phyloP scores from a whole-genome alignment of 2,329 filamentous ascomycete species.

The Ophiostoma sp. region DNA sequence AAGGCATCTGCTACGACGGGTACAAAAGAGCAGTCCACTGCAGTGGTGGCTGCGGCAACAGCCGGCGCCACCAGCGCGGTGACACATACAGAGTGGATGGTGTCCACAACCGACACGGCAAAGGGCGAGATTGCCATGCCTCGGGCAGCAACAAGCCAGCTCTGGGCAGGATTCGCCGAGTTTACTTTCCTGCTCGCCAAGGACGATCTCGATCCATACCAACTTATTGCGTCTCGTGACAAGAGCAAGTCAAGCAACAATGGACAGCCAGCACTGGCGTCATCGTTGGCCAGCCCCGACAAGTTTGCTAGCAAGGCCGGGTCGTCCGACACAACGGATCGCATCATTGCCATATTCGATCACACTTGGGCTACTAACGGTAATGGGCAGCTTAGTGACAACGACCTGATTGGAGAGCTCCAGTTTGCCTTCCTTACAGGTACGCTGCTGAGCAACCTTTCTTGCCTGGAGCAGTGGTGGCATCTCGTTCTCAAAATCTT shows the following conservation, averaged over 20 bases:
- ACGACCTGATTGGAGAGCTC: constrained; percentile 58
- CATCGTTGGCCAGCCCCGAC: not conserved
- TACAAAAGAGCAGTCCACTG: not conserved
- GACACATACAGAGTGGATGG: constrained; percentile 45
- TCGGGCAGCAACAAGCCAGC: constrained; percentile 40
- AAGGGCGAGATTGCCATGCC: constrained; percentile 44
- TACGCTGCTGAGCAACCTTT: constrained; percentile 57
- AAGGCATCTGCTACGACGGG: not conserved
- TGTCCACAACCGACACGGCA: constrained; percentile 56
- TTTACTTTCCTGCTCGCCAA: constrained; percentile 52
- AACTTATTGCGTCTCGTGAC: constrained; percentile 32
- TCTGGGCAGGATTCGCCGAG: constrained; percentile 36
- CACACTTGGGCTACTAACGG: constrained; percentile 11
- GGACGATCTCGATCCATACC: constrained; percentile 44
- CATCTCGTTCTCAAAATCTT: constrained; percentile 54
- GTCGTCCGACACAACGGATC: constrained; percentile 32
- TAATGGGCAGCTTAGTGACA: constrained; percentile 33
- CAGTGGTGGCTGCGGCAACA: not conserved
- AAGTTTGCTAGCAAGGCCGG: not conserved
- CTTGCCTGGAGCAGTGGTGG: constrained; percentile 64
- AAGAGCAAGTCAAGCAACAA: not conserved
- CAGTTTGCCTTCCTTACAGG: constrained; percentile 62
- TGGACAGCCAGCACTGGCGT: constrained; percentile 21
- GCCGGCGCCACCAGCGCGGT: not conserved
- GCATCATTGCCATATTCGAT: constrained; percentile 33